Evolutionary conservation across 331 rosid species (phyloP), one percentile per base, ranked within the genome.

Genomic region (Acacia pycnantha): DNA sequence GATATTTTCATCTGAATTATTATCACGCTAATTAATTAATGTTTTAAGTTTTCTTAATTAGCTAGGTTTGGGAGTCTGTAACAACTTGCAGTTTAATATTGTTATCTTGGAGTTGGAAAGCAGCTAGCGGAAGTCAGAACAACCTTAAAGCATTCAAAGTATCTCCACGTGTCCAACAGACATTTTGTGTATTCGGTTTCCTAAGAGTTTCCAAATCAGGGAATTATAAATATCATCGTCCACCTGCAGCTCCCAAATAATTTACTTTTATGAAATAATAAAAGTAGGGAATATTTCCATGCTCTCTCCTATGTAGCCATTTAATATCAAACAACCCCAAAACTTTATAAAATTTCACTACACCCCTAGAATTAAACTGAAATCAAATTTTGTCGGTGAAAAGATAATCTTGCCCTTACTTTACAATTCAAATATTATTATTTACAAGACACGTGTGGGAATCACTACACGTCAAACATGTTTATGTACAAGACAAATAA

Each of bases 111-210:
- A 50, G 56, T 37, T 76, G 70, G 16, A 37, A 21, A 54, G 51
- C 65, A 35, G 35, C n/a, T 13, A 56, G 51, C 67, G 54, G 37
- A 56, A 22, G 22, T 10, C 65, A 31, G 65, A 19, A 51, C 31
- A 50, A 19, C 21, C 29, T 40, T 21, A 46, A 35, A 33, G n/a
- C 12, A 43, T 70, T 69, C 47, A 48, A n/a, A 51, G 76, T 8
- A 67, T 15, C 67, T 35, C 76, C 76, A 66, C 65, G 37, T 50
- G 82, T 78, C 81, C 14, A 26, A 46, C 37, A 62, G 19, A 4
- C 2, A 33, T 37, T 75, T 24, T 37, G 67, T 26, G 33, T 11
- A n/a, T 64, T 26, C 31, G 46, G 26, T 77, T 77, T 62, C 41
- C 48, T 27, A 26, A 14, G 51, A 44, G 40, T 71, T 71, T 71